Conservation (phyloP, 202 grass and related monocot genomes). For the Schoenoplectus tabernaemontani region DNA sequence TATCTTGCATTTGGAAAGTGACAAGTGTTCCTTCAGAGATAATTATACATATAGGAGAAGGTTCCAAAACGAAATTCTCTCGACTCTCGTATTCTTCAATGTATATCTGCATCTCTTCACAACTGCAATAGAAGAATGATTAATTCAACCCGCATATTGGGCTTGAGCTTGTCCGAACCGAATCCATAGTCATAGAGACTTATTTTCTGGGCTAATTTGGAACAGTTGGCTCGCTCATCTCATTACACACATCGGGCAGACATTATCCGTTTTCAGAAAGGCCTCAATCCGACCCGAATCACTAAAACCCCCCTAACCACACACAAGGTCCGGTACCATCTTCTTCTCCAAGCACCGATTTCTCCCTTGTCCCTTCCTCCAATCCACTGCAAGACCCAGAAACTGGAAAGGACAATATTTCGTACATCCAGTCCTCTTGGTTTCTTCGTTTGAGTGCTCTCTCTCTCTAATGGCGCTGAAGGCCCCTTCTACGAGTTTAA, state of each 20-base stretch:
- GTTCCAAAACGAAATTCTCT: too few species aligned
- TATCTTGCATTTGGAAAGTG: not conserved
- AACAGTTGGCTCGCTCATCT: too few species aligned
- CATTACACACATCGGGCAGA: not conserved
- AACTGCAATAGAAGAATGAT: not conserved
- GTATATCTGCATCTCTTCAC: too few species aligned
- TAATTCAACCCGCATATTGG: not conserved
- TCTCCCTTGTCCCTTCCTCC: not conserved
- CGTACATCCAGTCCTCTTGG: not conserved
- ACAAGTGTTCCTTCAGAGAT: not conserved
- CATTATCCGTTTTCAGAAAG: not conserved
- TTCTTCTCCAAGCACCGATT: slow-evolving; percentile 17
- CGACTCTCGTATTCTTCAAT: too few species aligned
- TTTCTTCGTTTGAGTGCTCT: not conserved
- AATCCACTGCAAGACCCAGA: not conserved
- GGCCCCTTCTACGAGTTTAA: slow-evolving; percentile 27
- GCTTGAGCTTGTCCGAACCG: too few species aligned
- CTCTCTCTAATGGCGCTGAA: slow-evolving; percentile 35
- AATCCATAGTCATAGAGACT: too few species aligned
- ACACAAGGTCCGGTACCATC: not conserved
- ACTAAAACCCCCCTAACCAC: not conserved
- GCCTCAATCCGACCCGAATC: not conserved
- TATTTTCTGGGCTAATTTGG: too few species aligned
- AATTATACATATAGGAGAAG: not conserved
- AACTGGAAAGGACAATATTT: not conserved